Conservation (phyloP, 2,329 filamentous ascomycete species). For the Trichoderma aggressivum region DNA sequence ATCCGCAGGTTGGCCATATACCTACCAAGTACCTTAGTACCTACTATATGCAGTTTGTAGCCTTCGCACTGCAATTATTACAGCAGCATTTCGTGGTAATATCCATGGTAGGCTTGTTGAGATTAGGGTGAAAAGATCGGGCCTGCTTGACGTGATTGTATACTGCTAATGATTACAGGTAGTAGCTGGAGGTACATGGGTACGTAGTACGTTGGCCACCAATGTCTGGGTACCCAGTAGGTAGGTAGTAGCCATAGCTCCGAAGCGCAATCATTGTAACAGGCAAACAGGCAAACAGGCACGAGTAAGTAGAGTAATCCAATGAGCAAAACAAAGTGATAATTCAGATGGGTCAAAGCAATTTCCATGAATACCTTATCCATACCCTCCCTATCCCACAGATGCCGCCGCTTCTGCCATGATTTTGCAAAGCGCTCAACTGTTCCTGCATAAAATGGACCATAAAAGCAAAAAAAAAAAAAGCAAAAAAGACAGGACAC, state of each 20-base stretch:
- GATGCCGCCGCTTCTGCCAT: background rate
- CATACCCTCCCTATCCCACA: background rate
- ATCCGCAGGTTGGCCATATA: background rate
- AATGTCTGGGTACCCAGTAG: background rate
- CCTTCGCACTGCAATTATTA: background rate
- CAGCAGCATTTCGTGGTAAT: background rate
- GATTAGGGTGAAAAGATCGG: background rate
- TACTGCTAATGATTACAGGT: no score
- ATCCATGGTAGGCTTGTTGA: background rate
- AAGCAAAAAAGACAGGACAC: background rate
- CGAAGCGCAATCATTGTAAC: background rate
- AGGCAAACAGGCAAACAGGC: no score
- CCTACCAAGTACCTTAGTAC: no score
- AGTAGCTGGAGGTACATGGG: no score
- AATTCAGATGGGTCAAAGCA: background rate
- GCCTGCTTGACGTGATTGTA: background rate
- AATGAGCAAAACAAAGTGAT: background rate
- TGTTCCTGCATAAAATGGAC: background rate
- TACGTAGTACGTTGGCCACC: background rate
- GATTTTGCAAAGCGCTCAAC: background rate
- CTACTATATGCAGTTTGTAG: background rate
- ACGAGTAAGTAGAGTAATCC: no score
- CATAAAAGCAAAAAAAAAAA: background rate
- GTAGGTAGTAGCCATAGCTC: background rate
- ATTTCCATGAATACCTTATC: background rate